phyloP scores from a whole-genome alignment of 1,284 basidiomycete genomes.

The Cryptococcus wingfieldii region DNA sequence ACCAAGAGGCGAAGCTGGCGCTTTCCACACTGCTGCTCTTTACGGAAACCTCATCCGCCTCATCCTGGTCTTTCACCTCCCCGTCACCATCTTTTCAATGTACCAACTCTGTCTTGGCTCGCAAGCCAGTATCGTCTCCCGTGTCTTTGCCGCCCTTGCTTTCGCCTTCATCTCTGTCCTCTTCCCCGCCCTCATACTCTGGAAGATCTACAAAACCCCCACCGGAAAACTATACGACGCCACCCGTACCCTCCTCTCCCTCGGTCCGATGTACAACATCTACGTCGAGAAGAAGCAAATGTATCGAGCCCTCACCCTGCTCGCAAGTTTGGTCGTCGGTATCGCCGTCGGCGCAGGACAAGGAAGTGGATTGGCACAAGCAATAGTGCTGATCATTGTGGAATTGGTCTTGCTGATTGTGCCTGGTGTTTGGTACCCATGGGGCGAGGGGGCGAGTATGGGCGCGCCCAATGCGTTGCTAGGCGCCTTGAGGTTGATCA shows the following conservation, averaged over 20 bases:
- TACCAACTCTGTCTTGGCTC: constrained; percentile 71
- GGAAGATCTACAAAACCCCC: constrained; percentile 70
- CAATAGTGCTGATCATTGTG: constrained; percentile 78
- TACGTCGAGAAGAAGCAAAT: constrained; percentile 88
- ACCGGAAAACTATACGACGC: constrained; percentile 92
- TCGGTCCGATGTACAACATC: constrained; percentile 93
- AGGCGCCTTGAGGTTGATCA: constrained; percentile 81
- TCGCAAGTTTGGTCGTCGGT: constrained; percentile 72
- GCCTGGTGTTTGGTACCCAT: constrained; percentile 89
- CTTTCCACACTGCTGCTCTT: constrained; percentile 47
- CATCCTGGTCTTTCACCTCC: constrained; percentile 86
- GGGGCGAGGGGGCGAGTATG: constrained; percentile 95
- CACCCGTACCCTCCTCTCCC: constrained; percentile 79
- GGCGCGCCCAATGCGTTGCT: constrained; percentile 87
- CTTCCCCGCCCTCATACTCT: constrained; percentile 68
- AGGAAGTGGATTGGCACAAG: constrained; percentile 81
- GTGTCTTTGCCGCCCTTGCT: constrained; percentile 45
- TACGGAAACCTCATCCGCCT: constrained; percentile 83
- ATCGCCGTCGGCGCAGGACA: constrained; percentile 85
- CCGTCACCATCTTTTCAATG: constrained; percentile 83
- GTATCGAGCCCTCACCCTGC: constrained; percentile 76
- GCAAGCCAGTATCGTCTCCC: constrained; percentile 50
- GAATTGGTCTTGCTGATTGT: constrained; percentile 77
- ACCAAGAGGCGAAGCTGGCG: constrained; percentile 47
- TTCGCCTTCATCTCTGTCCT: constrained; percentile 75